Evolutionary conservation across 768 basidiomycete genomes (phyloP).

Genomic region (Tylopilus plumbeoviolaceoides): DNA sequence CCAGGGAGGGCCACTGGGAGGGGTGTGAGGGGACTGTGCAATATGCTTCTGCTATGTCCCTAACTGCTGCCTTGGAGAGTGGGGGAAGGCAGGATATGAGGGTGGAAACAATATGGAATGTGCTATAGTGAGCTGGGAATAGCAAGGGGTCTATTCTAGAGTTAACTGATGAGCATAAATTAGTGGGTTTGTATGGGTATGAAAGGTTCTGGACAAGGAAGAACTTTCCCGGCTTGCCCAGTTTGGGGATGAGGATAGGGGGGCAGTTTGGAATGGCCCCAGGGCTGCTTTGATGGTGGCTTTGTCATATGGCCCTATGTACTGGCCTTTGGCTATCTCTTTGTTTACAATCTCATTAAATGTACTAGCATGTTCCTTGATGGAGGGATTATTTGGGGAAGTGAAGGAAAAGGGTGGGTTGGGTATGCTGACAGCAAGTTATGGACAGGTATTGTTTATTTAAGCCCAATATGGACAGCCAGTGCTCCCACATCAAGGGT

Average conservation of each 20-base stretch:
- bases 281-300: fast-evolving
- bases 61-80: no score
- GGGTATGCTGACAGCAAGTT: fast-evolving
- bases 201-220: neutral
- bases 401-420: neutral
- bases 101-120: no score
- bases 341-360: neutral
- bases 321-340: neutral
- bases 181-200: neutral
- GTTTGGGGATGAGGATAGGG: neutral
- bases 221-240: neutral
- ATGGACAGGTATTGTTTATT: neutral
- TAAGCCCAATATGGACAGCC: neutral
- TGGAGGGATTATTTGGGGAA: neutral
- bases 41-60: no score
- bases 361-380: neutral
- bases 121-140: no score
- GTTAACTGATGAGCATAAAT: no score
- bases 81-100: no score
- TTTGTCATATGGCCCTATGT: neutral
- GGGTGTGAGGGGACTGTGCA: neutral
- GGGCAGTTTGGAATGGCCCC: neutral
- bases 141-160: no score
- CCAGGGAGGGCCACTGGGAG: neutral
- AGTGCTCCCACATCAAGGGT: neutral